phyloP scores from a whole-genome alignment of 805 yeast genomes.

The Candida bentonensis region DNA sequence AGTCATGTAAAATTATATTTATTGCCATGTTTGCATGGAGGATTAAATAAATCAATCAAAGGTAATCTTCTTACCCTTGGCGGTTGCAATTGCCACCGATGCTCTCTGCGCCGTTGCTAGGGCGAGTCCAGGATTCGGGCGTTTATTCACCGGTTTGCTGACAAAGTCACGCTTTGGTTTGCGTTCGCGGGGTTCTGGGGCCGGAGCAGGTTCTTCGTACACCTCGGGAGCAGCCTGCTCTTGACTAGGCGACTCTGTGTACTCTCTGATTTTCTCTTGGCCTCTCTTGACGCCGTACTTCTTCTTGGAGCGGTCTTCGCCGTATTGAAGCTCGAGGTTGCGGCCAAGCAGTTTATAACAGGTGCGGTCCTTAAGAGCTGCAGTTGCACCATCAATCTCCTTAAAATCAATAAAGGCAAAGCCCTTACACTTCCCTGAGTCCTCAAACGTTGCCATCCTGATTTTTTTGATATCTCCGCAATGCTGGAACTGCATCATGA shows the following conservation, averaged over 20 bases:
- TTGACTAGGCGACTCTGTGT: background rate
- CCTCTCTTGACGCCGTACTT: conserved; percentile 34
- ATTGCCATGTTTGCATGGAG: background rate
- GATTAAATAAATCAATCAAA: conserved; percentile 33
- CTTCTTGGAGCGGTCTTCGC: conserved; percentile 78
- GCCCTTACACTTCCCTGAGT: conserved; percentile 91
- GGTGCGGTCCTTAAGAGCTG: conserved; percentile 60
- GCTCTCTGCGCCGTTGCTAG: conserved; percentile 81
- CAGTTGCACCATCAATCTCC: conserved; percentile 67
- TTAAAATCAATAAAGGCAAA: conserved; percentile 85
- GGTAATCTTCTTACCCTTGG: conserved; percentile 75
- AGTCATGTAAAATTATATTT: conserved; percentile 4
- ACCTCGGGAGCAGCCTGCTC: background rate
- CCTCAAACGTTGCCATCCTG: conserved; percentile 97
- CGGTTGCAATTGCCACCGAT: conserved; percentile 74
- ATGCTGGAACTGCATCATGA: conserved; percentile 73
- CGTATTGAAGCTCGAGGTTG: conserved; percentile 74
- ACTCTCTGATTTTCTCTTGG: conserved; percentile 16
- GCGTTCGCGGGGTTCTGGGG: conserved; percentile 1
- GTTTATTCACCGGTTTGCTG: conserved; percentile 2
- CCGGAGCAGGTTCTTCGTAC: background rate
- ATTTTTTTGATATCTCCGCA: conserved; percentile 77
- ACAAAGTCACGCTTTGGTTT: background rate
- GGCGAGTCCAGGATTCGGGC: conserved; percentile 54
- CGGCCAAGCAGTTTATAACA: conserved; percentile 58